Conservation (phyloP, 1,139 yeast species). For the Saccharomyces pastorianus region DNA sequence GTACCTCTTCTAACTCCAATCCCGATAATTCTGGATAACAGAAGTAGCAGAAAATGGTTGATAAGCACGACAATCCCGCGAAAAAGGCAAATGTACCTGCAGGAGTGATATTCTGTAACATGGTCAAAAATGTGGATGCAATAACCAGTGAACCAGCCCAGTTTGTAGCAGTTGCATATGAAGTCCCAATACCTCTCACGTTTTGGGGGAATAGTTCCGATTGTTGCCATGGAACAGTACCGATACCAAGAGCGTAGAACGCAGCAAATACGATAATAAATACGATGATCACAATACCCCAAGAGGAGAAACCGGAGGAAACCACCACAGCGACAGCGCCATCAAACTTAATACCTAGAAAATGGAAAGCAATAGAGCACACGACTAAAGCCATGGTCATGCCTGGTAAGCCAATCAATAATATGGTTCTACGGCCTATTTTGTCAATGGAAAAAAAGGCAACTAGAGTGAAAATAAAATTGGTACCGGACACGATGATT, state of each 20-base stretch:
- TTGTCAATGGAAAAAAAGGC: conserved; percentile 80
- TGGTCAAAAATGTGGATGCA: conserved; percentile 85
- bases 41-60: conserved; percentile 67
- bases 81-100: conserved; percentile 89
- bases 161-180: conserved; percentile 84
- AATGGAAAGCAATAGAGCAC: conserved; percentile 86
- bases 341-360: conserved; percentile 52
- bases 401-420: conserved; percentile 67
- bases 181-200: conserved; percentile 86
- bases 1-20: conserved; percentile 85
- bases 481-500: conserved; percentile 83
- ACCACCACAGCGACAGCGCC: conserved; percentile 38
- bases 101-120: conserved; percentile 88
- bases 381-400: conserved; percentile 67
- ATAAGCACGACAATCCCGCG: conserved; percentile 67
- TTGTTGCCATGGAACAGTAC: conserved; percentile 98
- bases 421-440: conserved; percentile 76
- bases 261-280: conserved; percentile 85
- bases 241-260: conserved; percentile 86
- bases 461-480: conserved; percentile 72
- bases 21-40: conserved; percentile 90
- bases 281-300: conserved; percentile 82
- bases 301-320: conserved; percentile 52
- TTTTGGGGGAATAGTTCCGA: conserved; percentile 88
- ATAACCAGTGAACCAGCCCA: conserved; percentile 93